These are phyloP conservation scores for Candida wancherniae DNA, from an alignment of 805 yeast genomes.

Conservation along the genomic window DNA sequence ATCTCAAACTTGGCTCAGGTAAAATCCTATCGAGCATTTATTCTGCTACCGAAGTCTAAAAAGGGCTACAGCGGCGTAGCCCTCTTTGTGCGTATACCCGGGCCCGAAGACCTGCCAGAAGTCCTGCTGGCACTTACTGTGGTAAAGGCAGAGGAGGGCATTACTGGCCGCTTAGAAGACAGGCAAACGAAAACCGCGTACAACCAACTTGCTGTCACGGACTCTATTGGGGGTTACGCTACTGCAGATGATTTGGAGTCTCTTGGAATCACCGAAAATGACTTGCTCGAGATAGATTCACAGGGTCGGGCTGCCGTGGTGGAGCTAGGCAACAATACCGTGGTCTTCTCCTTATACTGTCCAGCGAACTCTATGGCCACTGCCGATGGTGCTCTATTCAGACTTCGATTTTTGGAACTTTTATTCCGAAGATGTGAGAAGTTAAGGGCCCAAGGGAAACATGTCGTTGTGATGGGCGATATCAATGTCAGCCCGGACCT, in stretches of 20 bases:
- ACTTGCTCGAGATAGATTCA: slow-evolving; percentile 45
- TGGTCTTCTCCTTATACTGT: slow-evolving; percentile 70
- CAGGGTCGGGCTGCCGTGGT: slow-evolving; percentile 81
- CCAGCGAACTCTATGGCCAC: slow-evolving; percentile 84
- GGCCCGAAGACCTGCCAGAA: slow-evolving; percentile 35
- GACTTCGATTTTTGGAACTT: slow-evolving; percentile 53
- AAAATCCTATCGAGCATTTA: slow-evolving; percentile 56
- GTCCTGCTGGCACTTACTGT: slow-evolving; percentile 44
- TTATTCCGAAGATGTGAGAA: slow-evolving; percentile 59
- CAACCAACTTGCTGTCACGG: slow-evolving; percentile 8
- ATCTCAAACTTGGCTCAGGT: slow-evolving; percentile 42
- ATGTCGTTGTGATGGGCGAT: slow-evolving; percentile 83
- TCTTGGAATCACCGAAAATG: slow-evolving; percentile 16
- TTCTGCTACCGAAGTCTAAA: slow-evolving; percentile 60
- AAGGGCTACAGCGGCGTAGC: slow-evolving; percentile 94
- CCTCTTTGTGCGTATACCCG: slow-evolving; percentile 59
- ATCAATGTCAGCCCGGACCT: slow-evolving; percentile 76
- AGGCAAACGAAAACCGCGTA: slow-evolving; percentile 6
- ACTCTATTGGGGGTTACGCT: slow-evolving; percentile 71
- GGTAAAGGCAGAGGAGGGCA: slow-evolving; percentile 81
- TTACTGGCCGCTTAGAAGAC: slow-evolving; percentile 58
- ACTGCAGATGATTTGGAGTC: slow-evolving; percentile 30
- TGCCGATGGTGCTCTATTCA: slow-evolving; percentile 56
- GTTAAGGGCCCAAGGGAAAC: slow-evolving; percentile 52
- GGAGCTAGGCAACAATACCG: slow-evolving; percentile 61